Conservation (phyloP, 768 basidiomycete species). For the Pleurotus giganteus region DNA sequence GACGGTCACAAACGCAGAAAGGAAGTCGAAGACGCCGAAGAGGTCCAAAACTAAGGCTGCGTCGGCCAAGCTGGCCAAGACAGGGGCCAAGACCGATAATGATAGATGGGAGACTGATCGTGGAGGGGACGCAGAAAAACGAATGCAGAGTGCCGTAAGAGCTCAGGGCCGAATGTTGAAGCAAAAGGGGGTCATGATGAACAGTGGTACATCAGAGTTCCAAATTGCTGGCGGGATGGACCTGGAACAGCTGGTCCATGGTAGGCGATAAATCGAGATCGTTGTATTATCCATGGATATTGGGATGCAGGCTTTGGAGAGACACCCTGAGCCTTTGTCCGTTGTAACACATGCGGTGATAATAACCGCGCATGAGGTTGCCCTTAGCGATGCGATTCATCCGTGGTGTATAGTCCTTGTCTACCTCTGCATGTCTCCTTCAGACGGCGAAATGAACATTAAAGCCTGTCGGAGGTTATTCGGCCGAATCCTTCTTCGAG, state of each 20-base stretch:
- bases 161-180: conserved; percentile 79
- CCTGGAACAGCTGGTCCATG: conserved; percentile 59
- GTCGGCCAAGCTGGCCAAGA: conserved; percentile 15
- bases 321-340: too few species aligned
- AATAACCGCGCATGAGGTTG: too few species aligned
- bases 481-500: neutral
- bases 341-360: too few species aligned
- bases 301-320: too few species aligned
- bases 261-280: conserved; percentile 6
- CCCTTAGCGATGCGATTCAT: too few species aligned
- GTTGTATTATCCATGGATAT: too few species aligned
- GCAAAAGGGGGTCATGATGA: conserved; percentile 73
- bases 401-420: too few species aligned
- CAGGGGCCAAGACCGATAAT: conserved; percentile 10
- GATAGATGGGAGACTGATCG: conserved; percentile 39
- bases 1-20: conserved; percentile 32
- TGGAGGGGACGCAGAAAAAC: conserved; percentile 62
- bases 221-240: conserved; percentile 66
- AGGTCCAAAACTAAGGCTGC: conserved; percentile 15
- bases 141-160: conserved; percentile 87
- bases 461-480: too few species aligned
- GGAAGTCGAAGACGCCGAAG: conserved; percentile 17
- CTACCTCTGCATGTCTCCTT: too few species aligned
- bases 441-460: too few species aligned
- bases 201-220: conserved; percentile 70